Conservation (phyloP, 441 rosid genomes). For the Erysimum pusillum region DNA sequence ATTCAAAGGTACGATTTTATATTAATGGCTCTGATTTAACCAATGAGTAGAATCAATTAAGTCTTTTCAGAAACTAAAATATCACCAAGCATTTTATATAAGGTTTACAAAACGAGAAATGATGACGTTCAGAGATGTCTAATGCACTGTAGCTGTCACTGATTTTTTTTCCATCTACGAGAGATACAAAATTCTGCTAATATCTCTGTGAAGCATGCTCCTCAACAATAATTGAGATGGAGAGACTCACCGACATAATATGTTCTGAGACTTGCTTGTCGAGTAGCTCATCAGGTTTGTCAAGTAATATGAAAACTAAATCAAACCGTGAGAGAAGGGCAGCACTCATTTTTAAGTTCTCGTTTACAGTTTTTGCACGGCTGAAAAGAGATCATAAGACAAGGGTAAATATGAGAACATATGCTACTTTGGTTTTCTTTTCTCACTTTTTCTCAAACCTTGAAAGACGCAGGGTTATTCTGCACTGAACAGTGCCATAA, state of each 20-base stretch:
- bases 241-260: constrained; percentile 91
- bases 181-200: constrained; percentile 14
- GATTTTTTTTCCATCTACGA: constrained; percentile 7
- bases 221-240: constrained; percentile 37
- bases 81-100: constrained; percentile 20
- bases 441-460: constrained; percentile 20
- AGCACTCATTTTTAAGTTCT: constrained; percentile 96
- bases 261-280: constrained; percentile 96
- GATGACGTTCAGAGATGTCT: constrained; percentile 8
- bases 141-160: constrained; percentile 6
- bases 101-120: constrained; percentile 17
- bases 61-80: constrained; percentile 4
- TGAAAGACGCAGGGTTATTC: constrained; percentile 22
- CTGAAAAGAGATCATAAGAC: constrained; percentile 66
- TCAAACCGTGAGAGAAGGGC: constrained; percentile 98
- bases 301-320: constrained; percentile 96
- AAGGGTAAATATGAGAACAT: constrained; percentile 31
- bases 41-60: constrained; percentile 9
- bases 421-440: constrained; percentile 13
- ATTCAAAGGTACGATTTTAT: neutral
- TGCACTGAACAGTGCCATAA: constrained; percentile 8
- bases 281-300: constrained; percentile 91
- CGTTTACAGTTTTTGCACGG: constrained; percentile 99
- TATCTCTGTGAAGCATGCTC: constrained; percentile 34
- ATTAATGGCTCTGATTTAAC: constrained; percentile 19